These are phyloP conservation scores for Penicillium sp. DNA, from an alignment of 2,329 filamentous ascomycete genomes.

Conservation along the genomic window DNA sequence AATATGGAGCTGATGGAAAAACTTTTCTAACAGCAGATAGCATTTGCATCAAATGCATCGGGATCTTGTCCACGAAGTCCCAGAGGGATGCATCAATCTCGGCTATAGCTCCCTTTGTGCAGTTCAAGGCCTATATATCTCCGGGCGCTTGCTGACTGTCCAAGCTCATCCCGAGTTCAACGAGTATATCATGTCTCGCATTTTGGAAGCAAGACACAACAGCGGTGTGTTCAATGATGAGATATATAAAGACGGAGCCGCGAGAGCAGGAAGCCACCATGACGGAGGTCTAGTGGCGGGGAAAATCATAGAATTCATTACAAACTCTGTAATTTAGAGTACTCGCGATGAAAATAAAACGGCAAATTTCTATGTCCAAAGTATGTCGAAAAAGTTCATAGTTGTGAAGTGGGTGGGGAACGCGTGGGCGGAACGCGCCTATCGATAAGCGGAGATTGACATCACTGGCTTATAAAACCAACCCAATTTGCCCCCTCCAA, in stretches of 20 bases:
- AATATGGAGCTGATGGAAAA: accelerated
- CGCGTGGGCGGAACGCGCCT: not conserved
- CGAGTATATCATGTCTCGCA: slow-evolving; percentile 35
- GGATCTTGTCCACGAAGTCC: slow-evolving; percentile 43
- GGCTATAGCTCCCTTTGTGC: slow-evolving; percentile 42
- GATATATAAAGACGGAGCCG: slow-evolving; percentile 20
- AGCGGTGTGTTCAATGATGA: slow-evolving; percentile 23
- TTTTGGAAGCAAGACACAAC: slow-evolving; percentile 22
- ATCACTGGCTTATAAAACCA: slow-evolving; percentile 7
- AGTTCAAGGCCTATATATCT: slow-evolving; percentile 45
- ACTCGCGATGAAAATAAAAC: not conserved
- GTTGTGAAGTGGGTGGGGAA: not conserved
- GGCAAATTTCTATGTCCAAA: too few species aligned
- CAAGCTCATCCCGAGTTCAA: slow-evolving; percentile 51
- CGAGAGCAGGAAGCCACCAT: slow-evolving; percentile 17
- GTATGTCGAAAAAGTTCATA: not conserved
- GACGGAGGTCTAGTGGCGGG: slow-evolving; percentile 22
- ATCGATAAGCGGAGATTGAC: slow-evolving; percentile 5
- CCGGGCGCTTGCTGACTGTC: slow-evolving; percentile 40
- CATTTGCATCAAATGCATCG: slow-evolving; percentile 47
- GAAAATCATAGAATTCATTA: slow-evolving; percentile 20
- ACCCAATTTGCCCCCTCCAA: slow-evolving; percentile 8
- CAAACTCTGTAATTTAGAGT: slow-evolving; percentile 3
- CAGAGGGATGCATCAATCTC: slow-evolving; percentile 39
- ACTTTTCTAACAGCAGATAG: slow-evolving; percentile 10